Evolutionary conservation across 805 yeast genomes (phyloP), one percentile per base, ranked within the genome.

Genomic region (Lipomyces oligophaga): DNA sequence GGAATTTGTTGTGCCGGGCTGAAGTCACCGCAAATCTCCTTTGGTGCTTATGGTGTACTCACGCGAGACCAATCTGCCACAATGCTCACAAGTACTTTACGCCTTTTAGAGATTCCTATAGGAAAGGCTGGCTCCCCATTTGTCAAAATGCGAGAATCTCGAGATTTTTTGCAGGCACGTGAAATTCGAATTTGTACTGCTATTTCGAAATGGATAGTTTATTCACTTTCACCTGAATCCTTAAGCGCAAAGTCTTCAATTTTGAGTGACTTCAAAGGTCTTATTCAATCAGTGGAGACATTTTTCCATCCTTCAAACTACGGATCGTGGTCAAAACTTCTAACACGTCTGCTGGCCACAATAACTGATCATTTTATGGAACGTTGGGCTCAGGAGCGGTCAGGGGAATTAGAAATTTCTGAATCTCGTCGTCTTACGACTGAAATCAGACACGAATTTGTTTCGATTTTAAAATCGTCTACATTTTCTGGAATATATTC

Each of bases 231-330:
- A 1, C 54, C 57, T 13, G 24, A 24, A 25, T 30, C 33, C 25
- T 26, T 8, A 7, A 10, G 11, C 8, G 13, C 8, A 13, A 28
- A 26, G 18, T 21, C 28, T 7, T 26, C 43, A 18, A 34, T 37
- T 2, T 28, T 49, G n/a, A 36, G 34, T 8, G 48, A 44, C 7
- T 19, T 49, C 16, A 42, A 42, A 26, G 72, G 78, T 0, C 67
- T 85, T 22, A 57, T 83, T n/a, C 79, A 79, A 43, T 79, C 95
- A 0, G 69, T 88, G 4, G 82, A 78, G 52, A 85, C 96, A 16
- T 85, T 82, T 65, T 81, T 80, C 2, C 97, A 93, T 63, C 98
- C 98, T 5, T 88, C 97, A 0, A 89, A 89, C 63, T 65, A 73
- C n/a, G 97, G 96, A 0, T 74, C 75, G n/a, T 89, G 97, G 97